These are phyloP conservation scores for Euphorbia lathyris DNA, from an alignment of 345 rosid species.

Conservation along the genomic window DNA sequence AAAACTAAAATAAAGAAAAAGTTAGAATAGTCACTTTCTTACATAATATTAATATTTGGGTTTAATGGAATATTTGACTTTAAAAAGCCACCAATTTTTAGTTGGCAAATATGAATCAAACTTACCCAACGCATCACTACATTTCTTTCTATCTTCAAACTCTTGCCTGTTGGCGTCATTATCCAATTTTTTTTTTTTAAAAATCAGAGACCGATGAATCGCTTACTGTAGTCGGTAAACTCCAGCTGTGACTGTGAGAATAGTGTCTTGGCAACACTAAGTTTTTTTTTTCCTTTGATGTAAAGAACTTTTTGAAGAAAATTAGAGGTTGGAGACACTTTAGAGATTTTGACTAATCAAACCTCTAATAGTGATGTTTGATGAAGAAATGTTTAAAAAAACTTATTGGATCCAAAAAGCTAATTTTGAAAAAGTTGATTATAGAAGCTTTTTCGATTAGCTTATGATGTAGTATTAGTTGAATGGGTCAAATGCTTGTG, in stretches of 20 bases:
- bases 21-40: neutral
- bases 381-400: too few relatives aligned
- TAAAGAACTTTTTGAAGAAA: too few relatives aligned
- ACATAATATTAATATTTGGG: neutral
- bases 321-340: too few relatives aligned
- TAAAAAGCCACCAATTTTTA: neutral
- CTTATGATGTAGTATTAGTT: too few relatives aligned
- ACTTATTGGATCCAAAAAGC: too few relatives aligned
- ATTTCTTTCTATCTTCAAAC: neutral
- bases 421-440: too few relatives aligned
- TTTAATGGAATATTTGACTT: slow-evolving; percentile 5
- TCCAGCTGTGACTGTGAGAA: slow-evolving; percentile 7
- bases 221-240: neutral
- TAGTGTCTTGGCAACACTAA: neutral
- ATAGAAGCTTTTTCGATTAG: too few relatives aligned
- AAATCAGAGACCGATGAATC: neutral
- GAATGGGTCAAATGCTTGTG: too few relatives aligned
- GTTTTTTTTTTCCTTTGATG: neutral
- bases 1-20: too few relatives aligned
- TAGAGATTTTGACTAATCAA: too few relatives aligned
- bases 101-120: slow-evolving; percentile 5
- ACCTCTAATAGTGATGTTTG: too few relatives aligned
- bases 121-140: neutral
- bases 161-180: neutral
- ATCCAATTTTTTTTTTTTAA: neutral